phyloP scores from a whole-genome alignment of 2,329 filamentous ascomycete genomes.

The Westerdykella sp. region DNA sequence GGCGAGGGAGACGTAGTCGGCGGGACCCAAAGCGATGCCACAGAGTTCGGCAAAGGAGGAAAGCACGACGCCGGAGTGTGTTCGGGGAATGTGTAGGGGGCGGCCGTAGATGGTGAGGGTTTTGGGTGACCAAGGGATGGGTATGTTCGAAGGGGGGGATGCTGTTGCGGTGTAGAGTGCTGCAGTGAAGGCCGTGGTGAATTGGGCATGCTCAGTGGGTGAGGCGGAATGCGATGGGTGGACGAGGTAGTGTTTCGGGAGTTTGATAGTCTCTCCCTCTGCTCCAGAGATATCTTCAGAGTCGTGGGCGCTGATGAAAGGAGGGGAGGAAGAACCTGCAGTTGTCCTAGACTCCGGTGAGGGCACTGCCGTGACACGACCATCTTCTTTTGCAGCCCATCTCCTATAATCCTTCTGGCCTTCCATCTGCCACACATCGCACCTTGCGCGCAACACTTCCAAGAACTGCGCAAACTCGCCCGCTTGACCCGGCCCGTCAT shows the following conservation, averaged over 20 bases:
- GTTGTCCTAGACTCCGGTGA: slow-evolving; percentile 34
- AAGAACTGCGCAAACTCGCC: slow-evolving; percentile 73
- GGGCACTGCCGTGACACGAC: slow-evolving; percentile 33
- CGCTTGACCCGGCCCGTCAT: slow-evolving; percentile 39
- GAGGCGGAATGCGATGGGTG: slow-evolving; percentile 18
- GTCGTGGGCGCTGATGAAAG: neutral
- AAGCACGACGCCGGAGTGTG: slow-evolving; percentile 52
- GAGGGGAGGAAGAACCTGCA: neutral
- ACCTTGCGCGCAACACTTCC: slow-evolving; percentile 68
- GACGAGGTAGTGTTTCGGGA: slow-evolving; percentile 34
- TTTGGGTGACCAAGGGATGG: slow-evolving; percentile 41
- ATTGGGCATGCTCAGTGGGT: slow-evolving; percentile 1
- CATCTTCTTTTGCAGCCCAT: slow-evolving; percentile 29
- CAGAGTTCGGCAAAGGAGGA: slow-evolving; percentile 68
- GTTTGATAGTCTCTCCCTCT: neutral
- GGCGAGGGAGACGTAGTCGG: slow-evolving; percentile 76
- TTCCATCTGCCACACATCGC: slow-evolving; percentile 81
- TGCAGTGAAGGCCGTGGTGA: slow-evolving; percentile 15
- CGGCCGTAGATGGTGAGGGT: slow-evolving; percentile 58
- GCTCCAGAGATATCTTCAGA: slow-evolving; percentile 1
- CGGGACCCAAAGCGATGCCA: slow-evolving; percentile 59
- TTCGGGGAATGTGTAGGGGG: slow-evolving; percentile 52
- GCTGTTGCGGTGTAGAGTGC: slow-evolving; percentile 31
- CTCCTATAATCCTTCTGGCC: slow-evolving; percentile 64
- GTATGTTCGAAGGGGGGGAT: slow-evolving; percentile 30